A percentile compares a stretch with the other conserved stretches of the same genome.
These are phyloP conservation scores for Tetracladium maxilliforme DNA, from an alignment of 2,329 filamentous ascomycete species.

Conservation along the genomic window DNA sequence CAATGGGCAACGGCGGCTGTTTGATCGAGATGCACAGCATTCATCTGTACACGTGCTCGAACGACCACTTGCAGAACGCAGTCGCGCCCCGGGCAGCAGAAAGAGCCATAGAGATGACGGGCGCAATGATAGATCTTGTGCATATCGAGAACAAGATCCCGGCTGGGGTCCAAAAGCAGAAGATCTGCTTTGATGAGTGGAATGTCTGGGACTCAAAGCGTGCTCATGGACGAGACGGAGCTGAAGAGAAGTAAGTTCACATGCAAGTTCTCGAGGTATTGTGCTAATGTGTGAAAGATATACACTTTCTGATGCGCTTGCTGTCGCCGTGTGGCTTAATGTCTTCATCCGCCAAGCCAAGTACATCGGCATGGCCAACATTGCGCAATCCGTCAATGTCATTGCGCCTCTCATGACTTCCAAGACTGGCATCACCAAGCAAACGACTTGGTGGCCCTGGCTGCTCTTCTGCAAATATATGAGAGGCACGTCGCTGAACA, in stretches of 20 bases:
- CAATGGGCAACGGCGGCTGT: slow-evolving; percentile 22
- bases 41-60: slow-evolving; percentile 58
- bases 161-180: slow-evolving; percentile 41
- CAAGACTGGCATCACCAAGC: slow-evolving; percentile 45
- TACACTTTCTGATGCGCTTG: slow-evolving; percentile 60
- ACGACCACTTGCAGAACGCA: slow-evolving; percentile 33
- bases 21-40: slow-evolving; percentile 72
- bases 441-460: slow-evolving; percentile 64
- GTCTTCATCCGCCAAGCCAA: slow-evolving; percentile 60
- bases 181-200: slow-evolving; percentile 76
- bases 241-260: slow-evolving; percentile 59
- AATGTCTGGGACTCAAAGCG: slow-evolving; percentile 68
- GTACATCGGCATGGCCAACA: slow-evolving; percentile 63
- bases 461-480: slow-evolving; percentile 53
- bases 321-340: slow-evolving; percentile 63
- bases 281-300: too few relatives aligned
- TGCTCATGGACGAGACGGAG: slow-evolving; percentile 56
- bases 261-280: too few relatives aligned
- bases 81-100: slow-evolving; percentile 56
- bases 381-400: slow-evolving; percentile 66
- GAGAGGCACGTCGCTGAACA: slow-evolving; percentile 37
- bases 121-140: slow-evolving; percentile 56
- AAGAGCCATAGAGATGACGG: slow-evolving; percentile 57
- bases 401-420: slow-evolving; percentile 66
- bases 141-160: slow-evolving; percentile 53